Evolutionary conservation across 2,329 filamentous ascomycete species (phyloP), one percentile per base, ranked within the genome.

Genomic region (Corinectria fuckeliana): DNA sequence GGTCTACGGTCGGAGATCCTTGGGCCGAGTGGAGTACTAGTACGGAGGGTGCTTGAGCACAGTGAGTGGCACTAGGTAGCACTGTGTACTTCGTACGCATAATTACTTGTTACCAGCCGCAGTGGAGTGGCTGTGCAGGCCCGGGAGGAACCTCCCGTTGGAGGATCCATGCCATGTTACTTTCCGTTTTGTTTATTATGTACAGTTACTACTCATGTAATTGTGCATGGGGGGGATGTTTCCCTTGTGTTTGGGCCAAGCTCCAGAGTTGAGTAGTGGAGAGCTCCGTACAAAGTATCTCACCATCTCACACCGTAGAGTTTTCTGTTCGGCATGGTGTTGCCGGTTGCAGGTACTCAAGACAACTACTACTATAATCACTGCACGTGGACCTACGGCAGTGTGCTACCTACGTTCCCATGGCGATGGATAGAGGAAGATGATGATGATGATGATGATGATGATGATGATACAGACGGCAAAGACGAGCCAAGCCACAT

Each of bases 1-100:
- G n/a, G n/a, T n/a, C n/a, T n/a, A n/a, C n/a, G 25, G 42, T 54
- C 32, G 32, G 34, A 7, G 51, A 54, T 54, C 42, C 42, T 25
- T 48, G 30, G 16, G 51, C 51, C n/a, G 23, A 47, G 16, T 38
- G 30, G 30, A 54, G 16, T 16, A 42, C 25, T 26, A 13, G 9
- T 16, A 36, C 26, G n/a, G n/a, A n/a, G n/a, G n/a, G n/a, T n/a
- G n/a, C n/a, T n/a, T n/a, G n/a, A n/a, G n/a, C n/a, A n/a, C n/a
- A n/a, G n/a, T n/a, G n/a, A n/a, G n/a, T n/a, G n/a, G 23, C n/a
- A 28, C 23, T 38, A n/a, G 49, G 49, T 36, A 38, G 49, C 30
- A 32, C 5, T 32, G 30, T n/a, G n/a, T n/a, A n/a, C n/a, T n/a
- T n/a, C n/a, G n/a, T 28, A 28, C 26, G 26, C 8, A 28, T 28